Percentiles rank a stretch among this genome's conserved stretches.
phyloP scores from a whole-genome alignment of 2,329 filamentous ascomycete species.

The Ilyonectria robusta region DNA sequence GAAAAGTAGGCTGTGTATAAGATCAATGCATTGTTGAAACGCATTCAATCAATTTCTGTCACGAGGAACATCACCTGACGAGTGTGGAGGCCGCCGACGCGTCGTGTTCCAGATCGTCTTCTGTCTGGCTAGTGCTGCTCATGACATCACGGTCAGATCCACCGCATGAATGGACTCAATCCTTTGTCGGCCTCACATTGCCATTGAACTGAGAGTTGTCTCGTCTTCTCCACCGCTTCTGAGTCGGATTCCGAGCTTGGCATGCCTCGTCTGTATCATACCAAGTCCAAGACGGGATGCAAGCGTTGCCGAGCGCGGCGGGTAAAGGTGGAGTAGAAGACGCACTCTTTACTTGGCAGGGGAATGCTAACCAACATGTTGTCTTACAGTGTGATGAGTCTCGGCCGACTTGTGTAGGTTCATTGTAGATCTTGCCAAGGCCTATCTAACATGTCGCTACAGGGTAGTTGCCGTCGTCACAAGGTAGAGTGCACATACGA shows the following conservation, averaged over 20 bases:
- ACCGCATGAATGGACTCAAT: background rate
- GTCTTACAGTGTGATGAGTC: conserved; percentile 38
- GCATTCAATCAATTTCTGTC: background rate
- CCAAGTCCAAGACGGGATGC: conserved; percentile 51
- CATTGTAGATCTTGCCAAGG: background rate
- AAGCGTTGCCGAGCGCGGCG: conserved; percentile 44
- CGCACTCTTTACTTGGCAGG: background rate
- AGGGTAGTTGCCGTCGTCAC: conserved; percentile 42
- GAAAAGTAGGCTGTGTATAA: background rate
- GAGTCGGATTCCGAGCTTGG: background rate
- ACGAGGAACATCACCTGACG: background rate
- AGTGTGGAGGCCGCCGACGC: background rate
- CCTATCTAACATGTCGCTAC: background rate
- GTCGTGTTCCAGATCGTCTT: background rate
- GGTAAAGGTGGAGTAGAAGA: conserved; percentile 41
- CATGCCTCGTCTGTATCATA: conserved; percentile 48
- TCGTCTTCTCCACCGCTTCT: background rate
- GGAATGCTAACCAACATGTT: background rate
- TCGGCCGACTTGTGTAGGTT: conserved; percentile 42
- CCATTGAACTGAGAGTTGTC: background rate
- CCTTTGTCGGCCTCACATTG: background rate
- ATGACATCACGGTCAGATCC: background rate
- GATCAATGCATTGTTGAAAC: background rate
- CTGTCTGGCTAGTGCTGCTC: background rate
- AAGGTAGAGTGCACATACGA: conserved; percentile 40